These are phyloP conservation scores for Arabidopsis thaliana DNA, from an alignment of 345 rosid species.

Conservation along the genomic window TAIR10.1 NC_003074.8:11156501-11157000, in stretches of 20 bases:
- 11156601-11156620: background rate
- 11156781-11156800: slow-evolving; percentile 76
- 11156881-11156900: slow-evolving; percentile 84
- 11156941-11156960: background rate
- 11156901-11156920: background rate
- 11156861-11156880: slow-evolving; percentile 67
- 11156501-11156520: background rate
- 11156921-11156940: background rate
- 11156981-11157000: slow-evolving; percentile 86
- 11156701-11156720: background rate
- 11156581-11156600: too few relatives aligned
- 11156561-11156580: too few relatives aligned
- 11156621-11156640: background rate
- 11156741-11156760: background rate
- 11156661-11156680: background rate
- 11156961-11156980: slow-evolving; percentile 56
- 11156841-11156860: slow-evolving; percentile 71
- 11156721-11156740: background rate
- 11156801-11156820: slow-evolving; percentile 83
- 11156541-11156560: background rate
- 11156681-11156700: background rate
- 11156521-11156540: background rate
- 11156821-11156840: slow-evolving; percentile 85
- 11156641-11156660: background rate
- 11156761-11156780: background rate